phyloP scores from a whole-genome alignment of 1,284 basidiomycete species.

The Pascua guehoae region DNA sequence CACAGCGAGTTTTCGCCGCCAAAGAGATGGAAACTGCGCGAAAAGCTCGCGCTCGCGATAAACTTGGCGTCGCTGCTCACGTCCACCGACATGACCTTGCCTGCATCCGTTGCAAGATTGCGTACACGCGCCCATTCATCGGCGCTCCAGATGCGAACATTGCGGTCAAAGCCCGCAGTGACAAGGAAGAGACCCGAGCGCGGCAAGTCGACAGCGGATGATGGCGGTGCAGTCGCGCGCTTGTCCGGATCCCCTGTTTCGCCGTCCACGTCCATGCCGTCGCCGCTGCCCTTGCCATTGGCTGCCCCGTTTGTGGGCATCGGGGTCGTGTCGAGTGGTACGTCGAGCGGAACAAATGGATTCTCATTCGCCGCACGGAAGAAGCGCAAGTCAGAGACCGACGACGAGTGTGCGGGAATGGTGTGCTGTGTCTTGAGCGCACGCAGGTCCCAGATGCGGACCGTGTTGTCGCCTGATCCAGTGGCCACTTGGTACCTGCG shows the following conservation, averaged over 20 bases:
- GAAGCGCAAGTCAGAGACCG: constrained; percentile 92
- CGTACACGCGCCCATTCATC: constrained; percentile 95
- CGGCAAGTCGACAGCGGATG: constrained; percentile 40
- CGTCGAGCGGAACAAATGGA: constrained; percentile 32
- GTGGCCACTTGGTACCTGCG: constrained; percentile 91
- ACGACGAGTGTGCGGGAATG: constrained; percentile 91
- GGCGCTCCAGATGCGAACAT: constrained; percentile 93
- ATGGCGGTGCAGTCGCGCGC: constrained; percentile 6
- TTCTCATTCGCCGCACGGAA: constrained; percentile 58
- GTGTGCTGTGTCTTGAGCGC: constrained; percentile 88
- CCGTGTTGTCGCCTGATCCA: constrained; percentile 93
- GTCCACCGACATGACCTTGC: constrained; percentile 98
- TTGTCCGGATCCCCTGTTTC: constrained; percentile 37
- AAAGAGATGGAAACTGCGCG: constrained; percentile 89
- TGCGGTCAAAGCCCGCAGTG: constrained; percentile 89
- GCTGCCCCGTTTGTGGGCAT: constrained; percentile 31
- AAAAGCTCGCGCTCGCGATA: constrained; percentile 85
- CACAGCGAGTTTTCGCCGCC: constrained; percentile 57
- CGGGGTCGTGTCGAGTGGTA: constrained; percentile 4
- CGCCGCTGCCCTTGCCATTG: constrained; percentile 48
- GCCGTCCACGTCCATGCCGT: constrained; percentile 18
- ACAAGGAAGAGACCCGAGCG: constrained; percentile 87
- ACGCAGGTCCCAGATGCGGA: constrained; percentile 97
- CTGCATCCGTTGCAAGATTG: constrained; percentile 85
- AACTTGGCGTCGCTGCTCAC: constrained; percentile 75